These are phyloP conservation scores for Lachnellula hyalina DNA, from an alignment of 2,329 filamentous ascomycete genomes.

Conservation along the genomic window DNA sequence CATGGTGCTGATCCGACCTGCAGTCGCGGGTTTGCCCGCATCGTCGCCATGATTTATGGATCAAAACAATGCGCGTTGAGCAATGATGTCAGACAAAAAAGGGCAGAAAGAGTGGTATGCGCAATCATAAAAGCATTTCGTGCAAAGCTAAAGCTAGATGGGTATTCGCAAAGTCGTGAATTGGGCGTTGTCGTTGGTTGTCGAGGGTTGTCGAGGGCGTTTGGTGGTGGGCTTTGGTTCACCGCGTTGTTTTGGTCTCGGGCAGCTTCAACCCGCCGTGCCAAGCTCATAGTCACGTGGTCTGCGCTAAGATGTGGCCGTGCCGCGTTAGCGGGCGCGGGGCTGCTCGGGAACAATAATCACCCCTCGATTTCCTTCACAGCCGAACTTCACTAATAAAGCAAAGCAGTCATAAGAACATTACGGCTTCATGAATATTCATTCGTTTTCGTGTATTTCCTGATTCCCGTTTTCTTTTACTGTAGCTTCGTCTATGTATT, in stretches of 20 bases:
- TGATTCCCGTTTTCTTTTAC: neutral
- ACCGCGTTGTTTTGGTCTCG: conserved; percentile 22
- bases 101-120: neutral
- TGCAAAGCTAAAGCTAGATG: conserved; percentile 11
- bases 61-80: conserved; percentile 30
- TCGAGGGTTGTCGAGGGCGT: conserved; percentile 17
- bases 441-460: conserved; percentile 5
- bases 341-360: conserved; percentile 14
- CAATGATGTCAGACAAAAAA: conserved; percentile 4
- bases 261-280: conserved; percentile 7
- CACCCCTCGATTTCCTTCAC: neutral
- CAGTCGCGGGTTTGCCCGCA: conserved; percentile 44
- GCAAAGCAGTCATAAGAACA: neutral
- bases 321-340: neutral
- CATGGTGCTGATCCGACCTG: conserved; percentile 78
- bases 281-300: conserved; percentile 8
- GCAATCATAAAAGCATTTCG: conserved; percentile 24
- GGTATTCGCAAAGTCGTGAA: conserved; percentile 2
- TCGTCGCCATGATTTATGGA: conserved; percentile 28
- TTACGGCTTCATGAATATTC: neutral
- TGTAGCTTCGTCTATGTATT: neutral
- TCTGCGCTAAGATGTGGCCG: neutral
- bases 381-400: too few species aligned
- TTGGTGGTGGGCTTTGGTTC: conserved; percentile 8
- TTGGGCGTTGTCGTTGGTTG: conserved; percentile 7